Conservation (phyloP, 2,329 filamentous ascomycete species). For the Fusarium sp. region DNA sequence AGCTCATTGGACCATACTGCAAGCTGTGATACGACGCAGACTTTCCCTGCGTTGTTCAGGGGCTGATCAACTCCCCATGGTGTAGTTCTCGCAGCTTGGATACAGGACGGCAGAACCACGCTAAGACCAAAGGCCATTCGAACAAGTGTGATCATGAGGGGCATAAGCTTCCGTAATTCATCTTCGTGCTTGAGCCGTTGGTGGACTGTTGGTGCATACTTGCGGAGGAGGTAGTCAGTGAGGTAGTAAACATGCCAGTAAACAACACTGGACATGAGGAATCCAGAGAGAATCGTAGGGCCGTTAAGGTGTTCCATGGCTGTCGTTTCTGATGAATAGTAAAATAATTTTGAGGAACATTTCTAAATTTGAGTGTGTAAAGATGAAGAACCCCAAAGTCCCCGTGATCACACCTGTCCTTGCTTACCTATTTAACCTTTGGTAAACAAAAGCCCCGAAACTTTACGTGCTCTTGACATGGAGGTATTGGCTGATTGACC, state of each 20-base stretch:
- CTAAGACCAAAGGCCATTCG: slow-evolving; percentile 43
- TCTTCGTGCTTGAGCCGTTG: slow-evolving; percentile 18
- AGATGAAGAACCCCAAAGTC: not conserved
- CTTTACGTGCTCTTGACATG: not conserved
- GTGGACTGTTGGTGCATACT: slow-evolving; percentile 17
- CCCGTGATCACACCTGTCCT: not conserved
- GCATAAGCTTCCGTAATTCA: slow-evolving; percentile 22
- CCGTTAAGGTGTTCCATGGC: slow-evolving; percentile 21
- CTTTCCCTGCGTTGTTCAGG: slow-evolving; percentile 29
- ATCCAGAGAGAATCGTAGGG: slow-evolving; percentile 27
- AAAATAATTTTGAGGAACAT: not conserved
- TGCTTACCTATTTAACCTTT: slow-evolving; percentile 1
- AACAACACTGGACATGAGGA: slow-evolving; percentile 22
- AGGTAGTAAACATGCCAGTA: slow-evolving; percentile 36
- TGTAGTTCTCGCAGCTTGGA: slow-evolving; percentile 31
- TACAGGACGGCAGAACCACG: slow-evolving; percentile 31
- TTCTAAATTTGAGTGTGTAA: not conserved
- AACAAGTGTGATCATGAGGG: slow-evolving; percentile 25
- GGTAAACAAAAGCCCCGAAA: not conserved
- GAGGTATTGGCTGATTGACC: not conserved
- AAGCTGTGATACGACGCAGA: slow-evolving; percentile 40
- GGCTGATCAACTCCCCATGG: slow-evolving; percentile 32
- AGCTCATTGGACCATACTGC: slow-evolving; percentile 39
- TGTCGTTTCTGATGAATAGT: not conserved
- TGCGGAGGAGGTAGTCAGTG: slow-evolving; percentile 19